Conservation (phyloP, 2,329 filamentous ascomycete genomes). For the Pseudocercospora macadamiae region DNA sequence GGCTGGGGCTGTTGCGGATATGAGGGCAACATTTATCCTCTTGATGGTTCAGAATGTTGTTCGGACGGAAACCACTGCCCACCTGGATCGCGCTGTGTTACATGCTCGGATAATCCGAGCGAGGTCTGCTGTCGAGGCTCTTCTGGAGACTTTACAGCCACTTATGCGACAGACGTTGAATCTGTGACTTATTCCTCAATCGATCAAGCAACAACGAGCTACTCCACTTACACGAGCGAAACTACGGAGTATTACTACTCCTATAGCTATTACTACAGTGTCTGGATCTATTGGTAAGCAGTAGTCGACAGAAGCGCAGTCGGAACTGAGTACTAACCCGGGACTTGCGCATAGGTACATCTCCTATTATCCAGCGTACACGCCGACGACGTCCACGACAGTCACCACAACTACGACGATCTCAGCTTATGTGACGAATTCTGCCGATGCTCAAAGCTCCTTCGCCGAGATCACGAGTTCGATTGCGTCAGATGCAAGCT, state of each 20-base stretch:
- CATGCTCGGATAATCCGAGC: neutral
- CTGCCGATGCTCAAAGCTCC: neutral
- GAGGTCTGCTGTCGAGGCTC: neutral
- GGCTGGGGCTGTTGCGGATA: neutral
- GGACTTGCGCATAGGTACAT: too few species aligned
- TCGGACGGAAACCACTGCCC: neutral
- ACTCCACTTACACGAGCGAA: neutral
- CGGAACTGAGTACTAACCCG: neutral
- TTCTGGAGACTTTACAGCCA: neutral
- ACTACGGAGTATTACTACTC: neutral
- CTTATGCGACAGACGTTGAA: neutral
- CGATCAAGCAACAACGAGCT: neutral
- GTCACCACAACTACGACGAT: neutral
- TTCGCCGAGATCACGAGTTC: conserved; percentile 1
- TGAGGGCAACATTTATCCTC: neutral
- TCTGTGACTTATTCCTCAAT: neutral
- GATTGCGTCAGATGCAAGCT: neutral
- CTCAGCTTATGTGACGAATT: neutral
- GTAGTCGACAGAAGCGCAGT: neutral
- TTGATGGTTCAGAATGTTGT: neutral
- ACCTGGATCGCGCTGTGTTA: neutral
- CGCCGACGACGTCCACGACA: neutral
- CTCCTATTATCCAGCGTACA: neutral
- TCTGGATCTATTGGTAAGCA: neutral
- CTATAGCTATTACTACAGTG: neutral